phyloP scores from a whole-genome alignment of 129 eudicot genomes.

The Saposhnikovia divaricata region DNA sequence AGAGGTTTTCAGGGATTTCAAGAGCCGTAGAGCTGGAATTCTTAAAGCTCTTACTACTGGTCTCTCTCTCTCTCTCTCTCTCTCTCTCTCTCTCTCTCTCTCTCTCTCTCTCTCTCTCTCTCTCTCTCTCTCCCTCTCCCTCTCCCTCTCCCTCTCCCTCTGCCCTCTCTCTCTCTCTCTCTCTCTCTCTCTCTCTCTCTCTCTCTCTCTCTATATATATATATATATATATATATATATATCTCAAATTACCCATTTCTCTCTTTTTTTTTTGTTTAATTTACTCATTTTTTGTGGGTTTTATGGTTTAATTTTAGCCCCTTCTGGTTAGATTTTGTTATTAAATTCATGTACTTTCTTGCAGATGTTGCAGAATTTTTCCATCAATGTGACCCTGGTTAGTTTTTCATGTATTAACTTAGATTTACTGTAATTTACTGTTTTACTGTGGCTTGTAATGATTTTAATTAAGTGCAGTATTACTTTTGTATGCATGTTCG shows the following conservation, averaged over 20 bases:
- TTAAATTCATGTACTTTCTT: conserved; percentile 18
- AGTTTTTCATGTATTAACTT: conserved; percentile 3
- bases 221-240: too few species aligned
- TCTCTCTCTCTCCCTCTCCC: too few species aligned
- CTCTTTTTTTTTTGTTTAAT: neutral
- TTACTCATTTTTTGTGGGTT: conserved; percentile 4
- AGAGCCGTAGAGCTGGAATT: conserved; percentile 65
- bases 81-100: too few species aligned
- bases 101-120: too few species aligned
- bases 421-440: neutral
- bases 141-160: too few species aligned
- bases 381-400: conserved; percentile 66
- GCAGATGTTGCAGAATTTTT: conserved; percentile 57
- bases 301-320: neutral
- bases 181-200: too few species aligned
- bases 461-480: neutral
- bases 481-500: neutral
- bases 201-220: too few species aligned
- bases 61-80: conserved; percentile 5
- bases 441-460: neutral
- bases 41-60: conserved; percentile 72
- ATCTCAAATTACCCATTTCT: neutral
- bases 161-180: too few species aligned
- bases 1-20: conserved; percentile 69
- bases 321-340: neutral